Base-by-base conservation (phyloP, 306 rosid genomes). In the Spatholobus suberectus region DNA sequence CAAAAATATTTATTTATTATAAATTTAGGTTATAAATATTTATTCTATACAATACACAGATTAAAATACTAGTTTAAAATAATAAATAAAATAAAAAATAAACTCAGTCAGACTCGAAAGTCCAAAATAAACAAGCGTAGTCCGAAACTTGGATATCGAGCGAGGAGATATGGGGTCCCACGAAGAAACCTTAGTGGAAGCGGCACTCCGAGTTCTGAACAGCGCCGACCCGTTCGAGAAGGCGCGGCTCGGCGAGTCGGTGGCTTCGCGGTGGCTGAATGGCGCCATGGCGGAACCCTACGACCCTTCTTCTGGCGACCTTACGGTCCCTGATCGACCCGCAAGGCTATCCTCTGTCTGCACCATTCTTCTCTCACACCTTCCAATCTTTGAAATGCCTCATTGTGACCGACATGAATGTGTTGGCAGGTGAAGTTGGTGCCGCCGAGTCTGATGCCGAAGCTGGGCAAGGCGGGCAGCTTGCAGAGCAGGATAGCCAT, bases 381-480 rank as follows among this genome's bases (percentile, higher is more conserved):
- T 11, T n/a, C 8, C 18, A 2, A n/a, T 23, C 20, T 63, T 3
- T 7, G 88, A 75, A 84, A 87, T 81, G 86, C 57, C 44, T 49
- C 59, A 13, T 9, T 69, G 34, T 58, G 11, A 67, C 27, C 41
- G 15, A 83, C 72, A 26, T 23, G 34, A 70, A 29, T 62, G 5
- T 7, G 72, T 54, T 70, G 27, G 78, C 84, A 92, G 98, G 92
- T 94, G 49, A 90, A 87, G 83, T 73, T 92, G 89, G 96, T 94
- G 75, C 43, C 91, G 18, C 97, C 97, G 3, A 47, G 94, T 52
- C 87, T 90, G 71, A 92, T 94, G 97, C 98, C 97, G 66, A 94
- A 94, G 90, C 90, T 94, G 23, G 98, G 98, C n/a, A 91, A 85
- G 86, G 98, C 92, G 0, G 98, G 98, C 4, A 92, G 96, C 94